Evolutionary conservation across 1,139 yeast species (phyloP), one percentile per base, ranked within the genome.

Genomic region (Zygosaccharomyces sapae): DNA sequence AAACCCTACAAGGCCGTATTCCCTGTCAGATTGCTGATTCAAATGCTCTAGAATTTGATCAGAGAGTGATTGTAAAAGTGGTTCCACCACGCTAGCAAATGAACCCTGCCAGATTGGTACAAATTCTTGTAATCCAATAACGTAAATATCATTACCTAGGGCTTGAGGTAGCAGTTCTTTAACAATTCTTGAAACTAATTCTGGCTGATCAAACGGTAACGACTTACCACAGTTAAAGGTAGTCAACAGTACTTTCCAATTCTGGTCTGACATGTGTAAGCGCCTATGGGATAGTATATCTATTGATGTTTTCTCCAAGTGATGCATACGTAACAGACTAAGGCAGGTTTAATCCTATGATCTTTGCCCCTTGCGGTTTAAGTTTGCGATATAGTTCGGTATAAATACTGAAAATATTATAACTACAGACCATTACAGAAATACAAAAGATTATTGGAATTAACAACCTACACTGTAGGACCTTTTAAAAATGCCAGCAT

Each of bases 41-140:
- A 84, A 59, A 0, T 75, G 70, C 2, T 65, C 58, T n/a, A 75
- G 58, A 2, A 82, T 59, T 0, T 71, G 59, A 3, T 70, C 66
- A 39, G 74, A 69, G 41, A 82, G 57, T 1, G 69, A 61, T 5
- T 72, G 63, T 41, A 83, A 59, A 46, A 74, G 70, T 2, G 61
- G 58, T 16, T 72, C 69, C 1, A 79, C 72, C 0, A 54, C 42
- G 1, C 64, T 63, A 2, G 68, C 67, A 46, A 80, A 76, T 6
- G 84, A 72, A 1, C 87, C 85, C 44, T 84, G 84, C 58, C 83
- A 62, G 1, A 85, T 72, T 1, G 85, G 70, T 38, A 87, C 77
- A 27, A 86, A 63, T 62, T 89, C 97, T 63, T 89, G 89, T 45
- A 88, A 75, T 1, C 87, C 94, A 60, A 86, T 75, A 0, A 77